These are phyloP conservation scores for Mucor circinelloides DNA, from an alignment of 371 early-diverging fungal species.

Conservation along the genomic window DNA sequence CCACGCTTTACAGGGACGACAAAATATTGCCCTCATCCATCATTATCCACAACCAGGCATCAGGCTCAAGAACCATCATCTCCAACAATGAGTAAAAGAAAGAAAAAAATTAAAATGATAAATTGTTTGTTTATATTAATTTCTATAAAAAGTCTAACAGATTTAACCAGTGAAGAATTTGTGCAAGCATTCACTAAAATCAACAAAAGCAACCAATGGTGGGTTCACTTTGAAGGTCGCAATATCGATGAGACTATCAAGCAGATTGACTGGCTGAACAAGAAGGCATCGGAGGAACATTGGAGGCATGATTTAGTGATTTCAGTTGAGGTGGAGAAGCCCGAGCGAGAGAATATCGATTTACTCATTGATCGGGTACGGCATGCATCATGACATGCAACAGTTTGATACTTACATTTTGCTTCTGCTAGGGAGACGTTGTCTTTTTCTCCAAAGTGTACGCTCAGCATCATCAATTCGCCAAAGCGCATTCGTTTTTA, in stretches of 20 bases:
- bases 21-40: constrained; percentile 57
- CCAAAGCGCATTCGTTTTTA: constrained; percentile 22
- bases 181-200: constrained; percentile 30
- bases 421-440: constrained; percentile 54
- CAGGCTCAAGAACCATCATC: constrained; percentile 67
- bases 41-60: constrained; percentile 55
- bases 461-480: constrained; percentile 62
- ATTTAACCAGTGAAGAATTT: constrained; percentile 52
- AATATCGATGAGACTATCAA: constrained; percentile 52
- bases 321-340: constrained; percentile 73
- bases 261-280: constrained; percentile 61
- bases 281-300: constrained; percentile 35
- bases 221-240: constrained; percentile 74
- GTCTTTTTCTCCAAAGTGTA: constrained; percentile 70
- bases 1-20: constrained; percentile 1
- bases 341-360: constrained; percentile 60
- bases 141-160: constrained; percentile 31
- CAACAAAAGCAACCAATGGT: constrained; percentile 24
- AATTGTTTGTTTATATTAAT: constrained; percentile 6
- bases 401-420: neutral
- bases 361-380: constrained; percentile 44
- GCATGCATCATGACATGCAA: neutral
- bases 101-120: neutral
- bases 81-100: constrained; percentile 53
- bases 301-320: constrained; percentile 54